Evolutionary conservation across 768 basidiomycete species (phyloP).

Genomic region (Mycena maculata): DNA sequence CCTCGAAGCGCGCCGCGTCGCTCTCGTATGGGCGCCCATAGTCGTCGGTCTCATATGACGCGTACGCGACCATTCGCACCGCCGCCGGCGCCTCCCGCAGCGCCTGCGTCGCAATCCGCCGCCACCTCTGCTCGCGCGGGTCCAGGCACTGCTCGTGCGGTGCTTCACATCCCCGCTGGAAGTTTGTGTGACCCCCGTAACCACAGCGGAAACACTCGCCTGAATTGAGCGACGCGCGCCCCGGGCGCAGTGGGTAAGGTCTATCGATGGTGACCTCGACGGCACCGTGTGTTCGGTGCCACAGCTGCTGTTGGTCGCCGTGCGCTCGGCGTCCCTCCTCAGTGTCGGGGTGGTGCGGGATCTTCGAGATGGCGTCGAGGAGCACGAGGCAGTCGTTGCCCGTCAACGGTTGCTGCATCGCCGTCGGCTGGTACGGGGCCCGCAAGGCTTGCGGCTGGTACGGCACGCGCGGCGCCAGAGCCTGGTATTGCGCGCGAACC

Average conservation of each 20-base stretch:
- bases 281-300: neutral
- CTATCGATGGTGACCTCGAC: neutral
- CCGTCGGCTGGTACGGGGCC: neutral
- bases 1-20: too few relatives aligned
- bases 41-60: too few relatives aligned
- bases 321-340: neutral
- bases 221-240: slow-evolving; percentile 13
- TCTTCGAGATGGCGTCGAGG: neutral
- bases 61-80: too few relatives aligned
- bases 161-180: neutral
- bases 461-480: neutral
- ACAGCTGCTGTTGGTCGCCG: neutral
- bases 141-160: slow-evolving; percentile 4
- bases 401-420: neutral
- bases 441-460: neutral
- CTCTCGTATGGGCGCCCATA: too few relatives aligned
- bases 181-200: slow-evolving; percentile 2
- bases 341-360: neutral
- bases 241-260: slow-evolving; percentile 26
- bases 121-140: neutral
- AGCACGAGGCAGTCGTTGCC: neutral
- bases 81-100: too few relatives aligned
- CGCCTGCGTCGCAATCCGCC: slow-evolving; percentile 2
- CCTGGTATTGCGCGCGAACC: neutral
- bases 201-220: slow-evolving; percentile 25